Evolutionary conservation across 176 grass and related monocot species (phyloP).

Genomic region (Cymbopogon citratus): DNA sequence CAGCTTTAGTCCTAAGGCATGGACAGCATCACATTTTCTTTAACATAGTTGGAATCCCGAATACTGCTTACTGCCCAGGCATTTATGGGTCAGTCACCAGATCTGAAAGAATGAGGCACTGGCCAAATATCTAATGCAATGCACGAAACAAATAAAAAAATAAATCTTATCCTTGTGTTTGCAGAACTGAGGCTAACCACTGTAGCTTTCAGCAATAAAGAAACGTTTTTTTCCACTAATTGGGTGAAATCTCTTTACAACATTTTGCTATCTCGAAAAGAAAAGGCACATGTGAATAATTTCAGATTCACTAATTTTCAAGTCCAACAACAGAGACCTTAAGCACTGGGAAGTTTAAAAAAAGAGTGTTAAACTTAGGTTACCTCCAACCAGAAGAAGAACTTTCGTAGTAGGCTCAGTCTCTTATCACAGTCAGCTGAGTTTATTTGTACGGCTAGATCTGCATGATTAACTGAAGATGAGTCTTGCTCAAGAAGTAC

Average conservation of each 20-base stretch:
- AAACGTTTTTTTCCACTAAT: neutral
- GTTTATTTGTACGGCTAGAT: constrained; percentile 46
- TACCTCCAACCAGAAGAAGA: constrained; percentile 89
- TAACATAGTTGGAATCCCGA: neutral
- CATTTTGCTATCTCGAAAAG: neutral
- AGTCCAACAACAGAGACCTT: neutral
- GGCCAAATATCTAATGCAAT: neutral
- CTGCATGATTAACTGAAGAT: constrained; percentile 38
- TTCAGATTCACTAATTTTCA: neutral
- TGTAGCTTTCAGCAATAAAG: neutral
- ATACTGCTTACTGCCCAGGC: neutral
- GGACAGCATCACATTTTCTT: neutral
- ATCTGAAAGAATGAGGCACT: neutral
- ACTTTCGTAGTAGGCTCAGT: constrained; percentile 51
- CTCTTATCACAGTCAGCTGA: constrained; percentile 37
- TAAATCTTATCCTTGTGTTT: neutral
- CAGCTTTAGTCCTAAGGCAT: neutral
- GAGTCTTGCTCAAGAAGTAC: neutral
- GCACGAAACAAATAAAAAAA: neutral
- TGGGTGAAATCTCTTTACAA: neutral
- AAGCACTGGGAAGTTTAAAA: neutral
- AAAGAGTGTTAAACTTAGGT: constrained; percentile 5
- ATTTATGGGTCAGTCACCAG: neutral
- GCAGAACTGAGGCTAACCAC: neutral
- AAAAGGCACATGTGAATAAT: neutral